Conservation (phyloP, 768 basidiomycete genomes). For the Trichaptum fuscoviolaceum region DNA sequence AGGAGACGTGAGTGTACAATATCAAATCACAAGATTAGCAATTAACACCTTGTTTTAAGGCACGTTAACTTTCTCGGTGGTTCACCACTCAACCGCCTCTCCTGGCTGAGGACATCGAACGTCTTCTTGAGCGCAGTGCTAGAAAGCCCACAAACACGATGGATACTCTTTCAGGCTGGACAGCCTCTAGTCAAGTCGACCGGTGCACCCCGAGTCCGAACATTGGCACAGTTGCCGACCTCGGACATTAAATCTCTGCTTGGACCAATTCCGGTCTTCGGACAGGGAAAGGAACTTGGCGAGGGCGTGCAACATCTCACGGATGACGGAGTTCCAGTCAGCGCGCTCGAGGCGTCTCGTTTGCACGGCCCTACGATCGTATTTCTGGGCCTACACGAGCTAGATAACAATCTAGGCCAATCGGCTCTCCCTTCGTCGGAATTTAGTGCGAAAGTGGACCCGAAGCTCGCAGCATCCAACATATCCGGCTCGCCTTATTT, state of each 20-base stretch:
- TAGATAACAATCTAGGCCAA: slow-evolving; percentile 29
- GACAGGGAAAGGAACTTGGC: slow-evolving; percentile 52
- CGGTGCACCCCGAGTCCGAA: slow-evolving; percentile 26
- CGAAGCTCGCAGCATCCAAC: slow-evolving; percentile 39
- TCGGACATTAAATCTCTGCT: slow-evolving; percentile 59
- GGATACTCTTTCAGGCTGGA: slow-evolving; percentile 74
- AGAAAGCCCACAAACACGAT: slow-evolving; percentile 53
- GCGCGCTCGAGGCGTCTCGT: slow-evolving; percentile 47
- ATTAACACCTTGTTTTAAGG: slow-evolving; percentile 22
- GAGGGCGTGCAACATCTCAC: slow-evolving; percentile 14
- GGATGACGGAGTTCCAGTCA: slow-evolving; percentile 20
- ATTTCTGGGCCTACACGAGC: slow-evolving; percentile 77
- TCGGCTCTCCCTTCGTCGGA: slow-evolving; percentile 61
- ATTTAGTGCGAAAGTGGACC: slow-evolving; percentile 44
- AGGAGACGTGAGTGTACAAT: neutral
- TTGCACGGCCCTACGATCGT: slow-evolving; percentile 57
- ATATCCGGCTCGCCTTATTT: slow-evolving; percentile 85
- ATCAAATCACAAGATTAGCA: slow-evolving; percentile 6
- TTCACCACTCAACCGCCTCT: slow-evolving; percentile 74
- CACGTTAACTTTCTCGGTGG: slow-evolving; percentile 48
- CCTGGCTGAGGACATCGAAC: slow-evolving; percentile 74
- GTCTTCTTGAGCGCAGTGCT: slow-evolving; percentile 72
- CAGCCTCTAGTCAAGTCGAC: slow-evolving; percentile 53
- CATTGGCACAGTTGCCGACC: slow-evolving; percentile 53
- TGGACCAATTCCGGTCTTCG: slow-evolving; percentile 64